These are phyloP conservation scores for Stagonosporopsis chrysanthemi DNA, from an alignment of 2,329 filamentous ascomycete species.

Conservation along the genomic window DNA sequence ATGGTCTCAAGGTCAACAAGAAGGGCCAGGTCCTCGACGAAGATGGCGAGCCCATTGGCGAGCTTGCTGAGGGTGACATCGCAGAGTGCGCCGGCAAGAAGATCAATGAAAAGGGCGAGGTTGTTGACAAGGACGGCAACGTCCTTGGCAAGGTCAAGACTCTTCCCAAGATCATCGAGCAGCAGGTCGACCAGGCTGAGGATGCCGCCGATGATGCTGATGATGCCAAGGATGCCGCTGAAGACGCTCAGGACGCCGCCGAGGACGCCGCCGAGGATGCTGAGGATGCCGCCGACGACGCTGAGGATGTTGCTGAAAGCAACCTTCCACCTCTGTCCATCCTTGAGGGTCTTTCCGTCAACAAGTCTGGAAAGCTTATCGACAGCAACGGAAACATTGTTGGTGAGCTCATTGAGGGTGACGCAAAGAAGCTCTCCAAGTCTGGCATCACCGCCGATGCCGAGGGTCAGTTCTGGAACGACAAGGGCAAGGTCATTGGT, in stretches of 20 bases:
- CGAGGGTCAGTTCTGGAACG: constrained; percentile 62
- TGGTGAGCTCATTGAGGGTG: constrained; percentile 59
- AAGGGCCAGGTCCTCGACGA: constrained; percentile 62
- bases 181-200: constrained; percentile 44
- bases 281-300: constrained; percentile 38
- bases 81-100: constrained; percentile 71
- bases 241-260: constrained; percentile 44
- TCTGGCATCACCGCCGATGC: constrained; percentile 54
- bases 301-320: constrained; percentile 40
- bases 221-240: constrained; percentile 41
- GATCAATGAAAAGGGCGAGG: constrained; percentile 69
- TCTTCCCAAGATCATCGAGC: constrained; percentile 54
- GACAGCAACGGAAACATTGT: constrained; percentile 56
- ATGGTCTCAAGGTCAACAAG: constrained; percentile 66
- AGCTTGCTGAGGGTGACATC: constrained; percentile 65
- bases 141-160: constrained; percentile 67
- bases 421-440: constrained; percentile 62
- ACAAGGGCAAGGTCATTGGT: constrained; percentile 61
- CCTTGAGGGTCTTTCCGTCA: constrained; percentile 58
- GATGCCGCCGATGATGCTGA: constrained; percentile 41
- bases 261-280: constrained; percentile 43
- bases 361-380: constrained; percentile 61
- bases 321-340: constrained; percentile 57
- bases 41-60: constrained; percentile 62
- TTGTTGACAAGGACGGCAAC: constrained; percentile 69